Evolutionary conservation across 495 filamentous ascomycete genomes (phyloP), one percentile per base, ranked within the genome.

Genomic region (Elaphomyces granulatus): DNA sequence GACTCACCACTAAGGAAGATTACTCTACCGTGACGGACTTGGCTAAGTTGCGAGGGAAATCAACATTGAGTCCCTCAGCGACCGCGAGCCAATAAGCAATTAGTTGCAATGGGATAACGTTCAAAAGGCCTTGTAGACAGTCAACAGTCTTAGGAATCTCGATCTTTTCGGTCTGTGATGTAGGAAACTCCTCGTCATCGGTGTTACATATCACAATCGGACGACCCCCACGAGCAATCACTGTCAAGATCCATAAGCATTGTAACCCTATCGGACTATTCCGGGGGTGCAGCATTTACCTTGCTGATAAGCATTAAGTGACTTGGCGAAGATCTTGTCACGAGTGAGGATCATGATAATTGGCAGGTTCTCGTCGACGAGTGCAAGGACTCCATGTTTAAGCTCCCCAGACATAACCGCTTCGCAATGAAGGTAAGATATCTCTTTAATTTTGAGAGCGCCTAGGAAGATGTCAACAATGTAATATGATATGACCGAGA

Each of bases 261-360:
- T 28, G 47, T 30, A 34, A 41, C 17, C 20, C 9, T 34, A n/a
- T n/a, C n/a, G n/a, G n/a, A n/a, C n/a, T n/a, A n/a, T n/a, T n/a
- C n/a, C n/a, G n/a, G n/a, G n/a, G n/a, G n/a, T n/a, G 2, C 14
- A 16, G 15, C 36, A 40, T 74, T 55, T 67, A 87, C 83, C 80
- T 71, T 98, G 90, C 66, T 98, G 90, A 57, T 96, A 98, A 50
- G 90, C 90, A 58, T 98, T 98, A 44, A 98, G 68, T 8, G 88
- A 95, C 66, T 98, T 98, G 58, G 78, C 78, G 66, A 96, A 98
- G 54, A 98, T 77, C 44, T 85, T 72, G 60, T 98, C 90, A 37
- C 92, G 80, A 17, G 90, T 98, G 23, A 98, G 68, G 49, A 98
- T 95, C 90, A 98, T 98, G 67, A 98, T 94, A 60, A 98, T 98